Evolutionary conservation across 805 yeast genomes (phyloP).

Genomic region (Geotrichum ghanense): DNA sequence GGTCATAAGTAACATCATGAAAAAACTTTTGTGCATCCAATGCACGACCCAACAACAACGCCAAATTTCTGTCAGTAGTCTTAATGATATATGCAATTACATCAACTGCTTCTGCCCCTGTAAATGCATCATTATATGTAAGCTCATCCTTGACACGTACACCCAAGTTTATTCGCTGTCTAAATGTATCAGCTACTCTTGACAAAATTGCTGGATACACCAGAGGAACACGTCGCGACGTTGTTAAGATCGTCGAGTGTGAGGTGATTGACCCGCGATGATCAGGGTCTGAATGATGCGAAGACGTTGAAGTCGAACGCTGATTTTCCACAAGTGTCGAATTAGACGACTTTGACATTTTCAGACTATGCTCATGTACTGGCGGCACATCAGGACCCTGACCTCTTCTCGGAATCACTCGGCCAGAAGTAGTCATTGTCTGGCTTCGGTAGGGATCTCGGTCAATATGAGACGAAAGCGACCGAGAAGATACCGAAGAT

Average conservation of each 20-base stretch:
- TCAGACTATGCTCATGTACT: background rate
- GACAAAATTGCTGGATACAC: constrained; percentile 89
- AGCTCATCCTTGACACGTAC: constrained; percentile 84
- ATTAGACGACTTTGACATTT: background rate
- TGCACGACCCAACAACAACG: constrained; percentile 78
- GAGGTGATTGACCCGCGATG: constrained; percentile 9
- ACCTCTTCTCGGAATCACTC: constrained; percentile 17
- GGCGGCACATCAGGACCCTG: constrained; percentile 5
- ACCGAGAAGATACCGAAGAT: background rate
- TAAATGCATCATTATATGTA: constrained; percentile 83
- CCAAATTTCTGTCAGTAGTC: constrained; percentile 85
- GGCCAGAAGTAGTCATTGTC: constrained; percentile 16
- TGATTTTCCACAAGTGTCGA: constrained; percentile 5
- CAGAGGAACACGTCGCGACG: constrained; percentile 44
- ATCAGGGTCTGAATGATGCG: constrained; percentile 5
- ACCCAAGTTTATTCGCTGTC: constrained; percentile 55
- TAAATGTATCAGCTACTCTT: constrained; percentile 68
- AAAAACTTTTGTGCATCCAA: constrained; percentile 89
- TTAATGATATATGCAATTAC: constrained; percentile 74
- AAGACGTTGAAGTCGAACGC: constrained; percentile 12
- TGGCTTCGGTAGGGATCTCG: constrained; percentile 3
- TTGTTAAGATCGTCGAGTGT: constrained; percentile 34
- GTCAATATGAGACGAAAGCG: background rate
- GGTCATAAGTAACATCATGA: constrained; percentile 93
- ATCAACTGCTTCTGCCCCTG: constrained; percentile 91